Conservation (phyloP, 768 basidiomycete species). For the Mycena epipterygia region DNA sequence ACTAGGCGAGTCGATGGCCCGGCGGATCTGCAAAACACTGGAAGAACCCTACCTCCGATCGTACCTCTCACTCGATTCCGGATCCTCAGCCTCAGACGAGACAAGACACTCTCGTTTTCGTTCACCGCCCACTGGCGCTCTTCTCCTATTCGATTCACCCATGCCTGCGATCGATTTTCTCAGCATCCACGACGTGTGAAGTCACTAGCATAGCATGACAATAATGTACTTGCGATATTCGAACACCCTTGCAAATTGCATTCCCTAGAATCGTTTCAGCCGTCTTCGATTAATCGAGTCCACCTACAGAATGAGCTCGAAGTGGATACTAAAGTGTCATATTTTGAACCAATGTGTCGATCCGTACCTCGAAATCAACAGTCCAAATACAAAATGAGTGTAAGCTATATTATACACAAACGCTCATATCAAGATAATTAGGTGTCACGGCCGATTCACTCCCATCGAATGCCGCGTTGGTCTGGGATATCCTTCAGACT, state of each 20-base stretch:
- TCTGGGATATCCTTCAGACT: slow-evolving; percentile 39
- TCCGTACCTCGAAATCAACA: no score
- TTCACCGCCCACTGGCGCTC: background rate
- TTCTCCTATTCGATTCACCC: background rate
- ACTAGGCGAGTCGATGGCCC: background rate
- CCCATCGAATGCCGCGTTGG: slow-evolving; percentile 27
- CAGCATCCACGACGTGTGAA: background rate
- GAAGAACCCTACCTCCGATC: background rate
- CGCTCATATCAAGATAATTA: no score
- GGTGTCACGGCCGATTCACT: background rate
- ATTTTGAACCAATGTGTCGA: no score
- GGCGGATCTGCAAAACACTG: background rate
- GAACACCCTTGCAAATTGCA: no score
- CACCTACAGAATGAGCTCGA: no score
- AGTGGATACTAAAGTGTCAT: no score
- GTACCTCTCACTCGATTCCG: background rate
- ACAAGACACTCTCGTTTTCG: no score
- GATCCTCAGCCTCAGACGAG: background rate
- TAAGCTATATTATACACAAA: no score
- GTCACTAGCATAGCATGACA: background rate
- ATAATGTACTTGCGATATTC: no score
- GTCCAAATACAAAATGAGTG: no score
- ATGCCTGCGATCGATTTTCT: background rate
- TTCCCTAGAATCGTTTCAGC: no score
- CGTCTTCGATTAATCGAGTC: no score